Conservation (phyloP, 139 green algal species). For the Pseudopediastrum boryanum region DNA sequence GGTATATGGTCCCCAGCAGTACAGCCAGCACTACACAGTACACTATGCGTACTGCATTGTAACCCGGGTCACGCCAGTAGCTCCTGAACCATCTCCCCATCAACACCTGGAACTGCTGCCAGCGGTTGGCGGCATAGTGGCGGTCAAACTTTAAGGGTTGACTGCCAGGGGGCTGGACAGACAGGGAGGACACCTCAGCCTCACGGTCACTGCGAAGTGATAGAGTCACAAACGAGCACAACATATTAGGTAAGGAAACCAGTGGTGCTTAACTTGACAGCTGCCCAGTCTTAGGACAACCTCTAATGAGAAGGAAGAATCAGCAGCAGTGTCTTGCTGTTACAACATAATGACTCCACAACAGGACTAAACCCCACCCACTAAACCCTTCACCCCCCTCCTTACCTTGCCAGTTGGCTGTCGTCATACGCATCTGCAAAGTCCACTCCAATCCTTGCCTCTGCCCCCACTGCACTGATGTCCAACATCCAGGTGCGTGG, state of each 20-base stretch:
- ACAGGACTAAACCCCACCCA: too few relatives aligned
- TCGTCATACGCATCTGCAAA: constrained; percentile 18
- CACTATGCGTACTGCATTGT: constrained; percentile 26
- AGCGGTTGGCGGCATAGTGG: constrained; percentile 5
- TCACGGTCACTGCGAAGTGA: too few relatives aligned
- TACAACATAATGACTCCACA: too few relatives aligned
- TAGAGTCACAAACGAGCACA: too few relatives aligned
- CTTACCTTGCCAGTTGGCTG: constrained; percentile 8
- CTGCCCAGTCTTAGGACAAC: too few relatives aligned
- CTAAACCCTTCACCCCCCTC: too few relatives aligned
- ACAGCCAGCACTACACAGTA: constrained; percentile 20
- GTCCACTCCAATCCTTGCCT: constrained; percentile 4
- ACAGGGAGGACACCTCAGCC: too few relatives aligned
- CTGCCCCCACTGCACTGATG: constrained; percentile 19
- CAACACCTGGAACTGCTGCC: constrained; percentile 23
- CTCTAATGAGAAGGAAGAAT: too few relatives aligned
- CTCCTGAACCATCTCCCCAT: neutral
- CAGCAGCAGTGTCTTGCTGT: too few relatives aligned
- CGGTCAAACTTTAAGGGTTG: constrained; percentile 18
- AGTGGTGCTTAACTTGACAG: too few relatives aligned
- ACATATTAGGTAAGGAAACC: too few relatives aligned
- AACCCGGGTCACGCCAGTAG: constrained; percentile 41
- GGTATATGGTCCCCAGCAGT: constrained; percentile 14
- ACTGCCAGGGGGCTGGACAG: neutral
- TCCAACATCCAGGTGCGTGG: constrained; percentile 89